These are phyloP conservation scores for Xerocomus spinulosus DNA, from an alignment of 768 basidiomycete genomes.

Conservation along the genomic window DNA sequence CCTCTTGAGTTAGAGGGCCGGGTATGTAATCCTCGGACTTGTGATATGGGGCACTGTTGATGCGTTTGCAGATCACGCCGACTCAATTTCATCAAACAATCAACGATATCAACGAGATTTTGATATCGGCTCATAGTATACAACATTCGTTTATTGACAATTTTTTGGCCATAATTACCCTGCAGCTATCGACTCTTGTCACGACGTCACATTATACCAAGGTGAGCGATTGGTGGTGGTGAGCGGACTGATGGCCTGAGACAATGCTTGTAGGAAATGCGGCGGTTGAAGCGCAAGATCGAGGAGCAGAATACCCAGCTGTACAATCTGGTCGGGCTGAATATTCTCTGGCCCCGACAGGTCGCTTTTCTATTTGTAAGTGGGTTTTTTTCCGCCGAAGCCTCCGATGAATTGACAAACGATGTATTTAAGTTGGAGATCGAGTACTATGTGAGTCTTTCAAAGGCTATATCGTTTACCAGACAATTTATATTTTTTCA, in stretches of 20 bases:
- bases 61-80: conserved; percentile 66
- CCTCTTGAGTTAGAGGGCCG: conserved; percentile 91
- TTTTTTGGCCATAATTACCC: conserved; percentile 65
- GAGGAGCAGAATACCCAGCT: conserved; percentile 63
- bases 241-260: conserved; percentile 7
- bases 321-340: conserved; percentile 84
- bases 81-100: conserved; percentile 88
- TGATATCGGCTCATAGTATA: conserved; percentile 84
- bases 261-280: conserved; percentile 62
- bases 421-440: conserved; percentile 71
- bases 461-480: too few relatives aligned
- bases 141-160: conserved; percentile 74
- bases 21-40: conserved; percentile 44
- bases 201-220: conserved; percentile 75
- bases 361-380: conserved; percentile 91
- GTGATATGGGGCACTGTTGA: neutral
- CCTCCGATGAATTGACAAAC: neutral
- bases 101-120: conserved; percentile 82
- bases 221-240: conserved; percentile 37
- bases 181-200: conserved; percentile 76
- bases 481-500: conserved; percentile 3
- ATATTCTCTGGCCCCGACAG: conserved; percentile 78
- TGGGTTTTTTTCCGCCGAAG: conserved; percentile 19
- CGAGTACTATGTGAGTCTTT: conserved; percentile 77
- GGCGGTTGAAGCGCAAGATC: conserved; percentile 55